Conservation (phyloP, 371 early-diverging fungal species). For the Actinomortierella wolfii region DNA sequence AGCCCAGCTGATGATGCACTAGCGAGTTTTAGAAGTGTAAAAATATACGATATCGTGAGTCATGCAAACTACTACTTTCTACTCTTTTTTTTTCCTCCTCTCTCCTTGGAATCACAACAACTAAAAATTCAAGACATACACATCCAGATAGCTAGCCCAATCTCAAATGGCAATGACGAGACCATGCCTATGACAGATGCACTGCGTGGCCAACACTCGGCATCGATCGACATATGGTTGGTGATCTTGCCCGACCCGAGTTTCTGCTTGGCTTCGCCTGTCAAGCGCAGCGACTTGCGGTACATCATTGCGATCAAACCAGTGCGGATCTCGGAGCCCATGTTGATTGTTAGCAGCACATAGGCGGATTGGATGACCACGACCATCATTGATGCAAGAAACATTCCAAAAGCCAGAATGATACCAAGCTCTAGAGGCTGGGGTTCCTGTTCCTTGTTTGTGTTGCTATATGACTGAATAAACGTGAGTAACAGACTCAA, state of each 20-base stretch:
- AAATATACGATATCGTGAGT: too few relatives aligned
- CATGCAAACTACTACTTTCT: conserved; percentile 3
- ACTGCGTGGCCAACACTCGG: conserved; percentile 53
- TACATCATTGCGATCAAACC: conserved; percentile 58
- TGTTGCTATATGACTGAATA: not conserved
- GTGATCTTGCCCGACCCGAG: conserved; percentile 88
- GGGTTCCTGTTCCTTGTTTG: not conserved
- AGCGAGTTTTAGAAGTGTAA: conserved; percentile 44
- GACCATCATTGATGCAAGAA: conserved; percentile 17
- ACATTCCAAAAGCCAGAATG: conserved; percentile 28
- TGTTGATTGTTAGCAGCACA: too few relatives aligned
- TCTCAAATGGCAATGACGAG: conserved; percentile 15
- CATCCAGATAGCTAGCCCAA: conserved; percentile 10
- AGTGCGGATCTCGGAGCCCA: conserved; percentile 49
- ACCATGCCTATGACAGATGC: conserved; percentile 1
- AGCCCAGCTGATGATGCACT: conserved; percentile 56
- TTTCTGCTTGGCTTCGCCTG: conserved; percentile 59
- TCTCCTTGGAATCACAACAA: not conserved
- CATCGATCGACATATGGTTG: conserved; percentile 82
- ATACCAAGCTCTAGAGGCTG: conserved; percentile 14
- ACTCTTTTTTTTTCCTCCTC: not conserved
- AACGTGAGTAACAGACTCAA: conserved; percentile 18
- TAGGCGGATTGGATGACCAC: too few relatives aligned
- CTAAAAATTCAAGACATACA: not conserved
- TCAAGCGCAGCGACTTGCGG: conserved; percentile 59